These are phyloP conservation scores for Fomitopsis serialis DNA, from an alignment of 768 basidiomycete species.

Conservation along the genomic window DNA sequence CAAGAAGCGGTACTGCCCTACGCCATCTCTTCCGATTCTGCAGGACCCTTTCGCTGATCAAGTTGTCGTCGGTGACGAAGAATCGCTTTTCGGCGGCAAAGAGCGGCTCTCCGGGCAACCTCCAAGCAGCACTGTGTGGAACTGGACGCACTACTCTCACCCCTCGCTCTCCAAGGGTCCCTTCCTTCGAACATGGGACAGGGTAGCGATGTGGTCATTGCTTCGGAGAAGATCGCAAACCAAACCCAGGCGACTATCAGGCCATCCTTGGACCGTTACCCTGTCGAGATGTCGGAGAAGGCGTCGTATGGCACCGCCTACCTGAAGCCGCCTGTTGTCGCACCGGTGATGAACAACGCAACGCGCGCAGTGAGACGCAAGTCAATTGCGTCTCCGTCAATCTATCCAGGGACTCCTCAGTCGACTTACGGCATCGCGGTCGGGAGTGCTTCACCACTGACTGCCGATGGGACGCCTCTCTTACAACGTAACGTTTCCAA, in stretches of 20 bases:
- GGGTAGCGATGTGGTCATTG: not conserved
- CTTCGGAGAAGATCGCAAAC: not conserved
- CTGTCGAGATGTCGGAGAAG: not conserved
- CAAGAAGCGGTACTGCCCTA: conserved; percentile 47
- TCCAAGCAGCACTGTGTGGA: conserved; percentile 43
- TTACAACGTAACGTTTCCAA: conserved; percentile 16
- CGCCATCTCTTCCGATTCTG: conserved; percentile 71
- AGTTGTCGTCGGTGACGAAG: conserved; percentile 41
- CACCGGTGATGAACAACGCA: conserved; percentile 36
- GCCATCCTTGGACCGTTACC: not conserved
- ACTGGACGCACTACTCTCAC: conserved; percentile 33
- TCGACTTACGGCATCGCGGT: conserved; percentile 21
- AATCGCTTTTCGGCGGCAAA: conserved; percentile 75
- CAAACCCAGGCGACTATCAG: too few relatives aligned
- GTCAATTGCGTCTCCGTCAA: conserved; percentile 39
- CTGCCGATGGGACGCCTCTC: conserved; percentile 18
- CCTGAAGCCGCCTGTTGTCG: conserved; percentile 16
- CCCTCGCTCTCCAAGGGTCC: conserved; percentile 2
- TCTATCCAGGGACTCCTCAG: conserved; percentile 42
- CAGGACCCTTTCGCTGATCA: conserved; percentile 49
- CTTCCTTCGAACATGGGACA: not conserved
- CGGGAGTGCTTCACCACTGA: conserved; percentile 15
- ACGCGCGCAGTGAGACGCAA: conserved; percentile 35
- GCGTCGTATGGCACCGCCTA: not conserved
- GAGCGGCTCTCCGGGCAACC: conserved; percentile 46